Evolutionary conservation across 352 stramenopile species (phyloP).

Genomic region (Halophytophthora batemanensis): DNA sequence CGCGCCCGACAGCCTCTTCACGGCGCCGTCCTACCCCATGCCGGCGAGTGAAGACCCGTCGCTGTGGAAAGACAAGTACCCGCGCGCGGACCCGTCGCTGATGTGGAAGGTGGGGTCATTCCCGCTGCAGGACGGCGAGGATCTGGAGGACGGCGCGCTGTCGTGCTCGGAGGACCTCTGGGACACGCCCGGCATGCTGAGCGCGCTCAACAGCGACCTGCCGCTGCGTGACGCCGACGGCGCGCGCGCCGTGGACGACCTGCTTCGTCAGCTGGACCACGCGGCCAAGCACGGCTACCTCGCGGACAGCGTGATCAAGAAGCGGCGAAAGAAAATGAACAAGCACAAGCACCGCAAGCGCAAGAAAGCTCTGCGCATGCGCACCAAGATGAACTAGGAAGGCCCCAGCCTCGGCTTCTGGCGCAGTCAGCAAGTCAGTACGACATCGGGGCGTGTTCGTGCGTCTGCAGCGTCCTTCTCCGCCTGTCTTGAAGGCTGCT

Average conservation of each 20-base stretch:
- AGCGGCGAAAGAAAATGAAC: constrained; percentile 92
- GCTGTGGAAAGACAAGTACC: constrained; percentile 60
- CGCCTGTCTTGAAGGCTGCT: too few species aligned
- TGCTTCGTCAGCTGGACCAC: constrained; percentile 61
- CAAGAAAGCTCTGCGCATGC: constrained; percentile 85
- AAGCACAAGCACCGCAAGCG: constrained; percentile 92
- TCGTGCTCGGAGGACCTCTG: constrained; percentile 58
- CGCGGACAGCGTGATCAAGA: constrained; percentile 86
- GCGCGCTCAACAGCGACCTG: constrained; percentile 52
- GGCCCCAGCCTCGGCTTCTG: not conserved
- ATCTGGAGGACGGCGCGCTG: constrained; percentile 26
- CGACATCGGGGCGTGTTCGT: too few species aligned
- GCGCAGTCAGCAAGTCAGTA: too few species aligned
- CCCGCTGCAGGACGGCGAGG: constrained; percentile 34
- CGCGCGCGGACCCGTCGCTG: constrained; percentile 49
- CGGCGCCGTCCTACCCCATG: constrained; percentile 61
- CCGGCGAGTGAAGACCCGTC: constrained; percentile 43
- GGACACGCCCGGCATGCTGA: constrained; percentile 83
- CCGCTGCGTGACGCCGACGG: constrained; percentile 45
- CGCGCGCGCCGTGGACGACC: constrained; percentile 38
- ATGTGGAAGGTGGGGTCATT: constrained; percentile 82
- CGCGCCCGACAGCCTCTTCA: constrained; percentile 55
- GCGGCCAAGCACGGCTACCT: constrained; percentile 46
- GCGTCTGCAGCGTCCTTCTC: too few species aligned
- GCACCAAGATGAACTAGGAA: constrained; percentile 88